Conservation (phyloP, 768 basidiomycete species). For the Rhodotorula toruloides region DNA sequence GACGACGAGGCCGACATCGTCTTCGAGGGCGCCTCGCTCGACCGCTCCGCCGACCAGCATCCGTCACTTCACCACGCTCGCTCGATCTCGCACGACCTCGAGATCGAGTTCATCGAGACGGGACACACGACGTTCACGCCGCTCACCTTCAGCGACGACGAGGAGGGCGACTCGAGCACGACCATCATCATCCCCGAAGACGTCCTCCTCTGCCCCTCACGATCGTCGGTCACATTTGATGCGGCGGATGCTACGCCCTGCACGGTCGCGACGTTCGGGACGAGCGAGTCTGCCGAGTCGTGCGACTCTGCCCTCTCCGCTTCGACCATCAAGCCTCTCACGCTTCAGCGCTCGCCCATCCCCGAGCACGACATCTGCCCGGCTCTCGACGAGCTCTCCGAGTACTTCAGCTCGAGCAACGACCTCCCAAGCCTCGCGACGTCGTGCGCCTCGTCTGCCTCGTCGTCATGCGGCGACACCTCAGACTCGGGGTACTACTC, state of each 20-base stretch:
- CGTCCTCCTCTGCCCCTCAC: slow-evolving; percentile 2
- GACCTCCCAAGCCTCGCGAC: too few relatives aligned
- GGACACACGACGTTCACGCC: slow-evolving; percentile 32
- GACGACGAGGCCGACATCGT: background rate
- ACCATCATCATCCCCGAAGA: slow-evolving; percentile 16
- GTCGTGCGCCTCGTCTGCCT: background rate
- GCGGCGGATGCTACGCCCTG: background rate
- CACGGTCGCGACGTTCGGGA: background rate
- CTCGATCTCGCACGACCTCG: slow-evolving; percentile 14
- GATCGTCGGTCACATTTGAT: background rate
- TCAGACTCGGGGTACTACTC: background rate
- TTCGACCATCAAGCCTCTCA: background rate
- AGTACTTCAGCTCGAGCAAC: slow-evolving; percentile 25
- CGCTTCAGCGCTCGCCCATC: slow-evolving; percentile 1
- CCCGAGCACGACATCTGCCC: slow-evolving; percentile 7
- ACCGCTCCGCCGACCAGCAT: background rate
- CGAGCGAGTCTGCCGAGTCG: slow-evolving; percentile 2
- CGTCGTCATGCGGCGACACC: background rate
- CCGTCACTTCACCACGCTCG: slow-evolving; percentile 2
- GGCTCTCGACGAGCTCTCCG: slow-evolving; percentile 33
- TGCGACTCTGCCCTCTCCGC: background rate
- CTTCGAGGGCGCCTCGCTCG: background rate
- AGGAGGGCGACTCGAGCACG: background rate
- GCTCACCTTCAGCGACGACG: background rate
- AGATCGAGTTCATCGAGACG: slow-evolving; percentile 35